Conservation (phyloP, 2,329 filamentous ascomycete genomes). For the Penicillium occitanis region DNA sequence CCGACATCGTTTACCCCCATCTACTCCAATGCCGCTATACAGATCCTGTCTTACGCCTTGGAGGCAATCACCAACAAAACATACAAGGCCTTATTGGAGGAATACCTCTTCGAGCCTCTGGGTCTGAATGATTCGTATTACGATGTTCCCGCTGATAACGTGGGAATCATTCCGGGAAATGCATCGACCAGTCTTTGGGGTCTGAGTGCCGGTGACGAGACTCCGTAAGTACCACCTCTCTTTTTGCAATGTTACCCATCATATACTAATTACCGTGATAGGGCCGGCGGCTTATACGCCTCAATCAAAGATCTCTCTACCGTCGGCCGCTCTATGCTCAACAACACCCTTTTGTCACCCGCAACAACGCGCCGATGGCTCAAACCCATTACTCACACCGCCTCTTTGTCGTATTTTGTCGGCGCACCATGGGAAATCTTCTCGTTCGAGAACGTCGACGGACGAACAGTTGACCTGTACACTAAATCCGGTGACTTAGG, state of each 20-base stretch:
- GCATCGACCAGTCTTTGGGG: neutral
- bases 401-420: neutral
- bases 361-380: constrained; percentile 13
- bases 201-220: neutral
- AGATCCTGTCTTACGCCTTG: constrained; percentile 7
- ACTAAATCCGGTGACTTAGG: neutral
- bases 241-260: neutral
- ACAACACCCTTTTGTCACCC: constrained; percentile 37
- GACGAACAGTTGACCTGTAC: neutral
- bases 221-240: neutral
- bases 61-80: constrained; percentile 11
- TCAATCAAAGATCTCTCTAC: constrained; percentile 44
- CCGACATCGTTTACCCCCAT: neutral
- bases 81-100: constrained; percentile 1
- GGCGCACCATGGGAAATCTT: neutral
- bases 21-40: neutral
- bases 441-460: neutral
- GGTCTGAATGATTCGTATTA: constrained; percentile 4
- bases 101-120: neutral
- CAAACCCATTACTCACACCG: neutral
- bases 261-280: constrained; percentile 23
- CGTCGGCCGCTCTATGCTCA: constrained; percentile 46
- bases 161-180: neutral
- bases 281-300: constrained; percentile 48
- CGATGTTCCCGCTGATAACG: neutral